Evolutionary conservation across 148 eudicot genomes (phyloP).

Genomic region (Diospyros kaki): DNA sequence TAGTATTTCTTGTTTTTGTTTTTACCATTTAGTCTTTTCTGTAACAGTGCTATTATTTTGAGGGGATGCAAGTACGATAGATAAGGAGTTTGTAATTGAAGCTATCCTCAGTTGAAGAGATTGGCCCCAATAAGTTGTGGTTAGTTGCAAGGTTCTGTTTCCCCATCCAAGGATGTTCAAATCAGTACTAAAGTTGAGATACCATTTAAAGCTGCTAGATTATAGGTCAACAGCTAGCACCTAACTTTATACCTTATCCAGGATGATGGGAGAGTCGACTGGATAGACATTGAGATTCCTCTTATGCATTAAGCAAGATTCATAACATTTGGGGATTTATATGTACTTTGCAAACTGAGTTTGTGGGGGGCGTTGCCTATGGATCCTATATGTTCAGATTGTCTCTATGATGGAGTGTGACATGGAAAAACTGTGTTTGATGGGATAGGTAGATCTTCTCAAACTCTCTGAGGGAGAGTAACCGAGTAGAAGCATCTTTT

Average conservation of each 20-base stretch:
- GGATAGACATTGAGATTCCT: too few species aligned
- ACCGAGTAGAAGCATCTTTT: too few species aligned
- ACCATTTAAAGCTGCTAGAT: not conserved
- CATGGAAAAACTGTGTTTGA: too few species aligned
- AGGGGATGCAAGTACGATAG: not conserved
- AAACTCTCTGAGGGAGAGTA: too few species aligned
- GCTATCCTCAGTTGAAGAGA: conserved; percentile 3
- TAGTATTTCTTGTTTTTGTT: not conserved
- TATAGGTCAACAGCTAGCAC: not conserved
- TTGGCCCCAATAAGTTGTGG: conserved; percentile 7
- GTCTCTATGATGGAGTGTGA: too few species aligned
- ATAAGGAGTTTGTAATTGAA: not conserved
- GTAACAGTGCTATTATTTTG: not conserved
- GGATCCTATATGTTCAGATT: too few species aligned
- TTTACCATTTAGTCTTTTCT: not conserved
- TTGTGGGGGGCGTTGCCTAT: too few species aligned
- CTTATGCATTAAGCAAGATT: too few species aligned
- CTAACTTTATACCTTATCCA: not conserved
- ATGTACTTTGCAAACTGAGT: too few species aligned
- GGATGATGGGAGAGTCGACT: too few species aligned
- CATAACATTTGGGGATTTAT: too few species aligned
- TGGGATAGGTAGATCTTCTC: too few species aligned
- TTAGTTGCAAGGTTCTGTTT: not conserved
- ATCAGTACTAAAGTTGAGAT: not conserved
- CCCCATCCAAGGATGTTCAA: not conserved